Conservation (phyloP, 2,329 filamentous ascomycete genomes). For the Cladosporium sp. region DNA sequence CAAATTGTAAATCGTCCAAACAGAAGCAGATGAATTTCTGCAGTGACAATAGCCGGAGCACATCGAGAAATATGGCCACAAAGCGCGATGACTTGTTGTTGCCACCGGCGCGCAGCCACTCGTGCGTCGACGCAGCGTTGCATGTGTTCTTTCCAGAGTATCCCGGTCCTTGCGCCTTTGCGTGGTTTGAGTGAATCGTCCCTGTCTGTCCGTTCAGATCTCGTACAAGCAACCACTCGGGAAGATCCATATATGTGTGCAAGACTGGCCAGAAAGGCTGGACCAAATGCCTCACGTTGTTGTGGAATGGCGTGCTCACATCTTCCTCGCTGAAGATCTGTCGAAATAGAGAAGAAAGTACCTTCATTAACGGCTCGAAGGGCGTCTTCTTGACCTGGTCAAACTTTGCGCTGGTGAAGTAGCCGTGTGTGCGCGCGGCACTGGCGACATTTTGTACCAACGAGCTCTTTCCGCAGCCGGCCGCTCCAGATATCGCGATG, state of each 20-base stretch:
- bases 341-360: constrained; percentile 62
- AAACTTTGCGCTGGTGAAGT: constrained; percentile 61
- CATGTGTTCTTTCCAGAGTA: constrained; percentile 28
- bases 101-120: constrained; percentile 49
- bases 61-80: constrained; percentile 85
- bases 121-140: constrained; percentile 39
- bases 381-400: constrained; percentile 60
- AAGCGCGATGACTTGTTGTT: constrained; percentile 64
- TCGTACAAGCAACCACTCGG: constrained; percentile 62
- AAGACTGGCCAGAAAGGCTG: constrained; percentile 60
- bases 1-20: constrained; percentile 86
- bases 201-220: constrained; percentile 15
- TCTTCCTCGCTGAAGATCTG: constrained; percentile 67
- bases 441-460: constrained; percentile 60
- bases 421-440: constrained; percentile 58
- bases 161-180: neutral
- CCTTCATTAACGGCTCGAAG: constrained; percentile 61
- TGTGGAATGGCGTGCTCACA: constrained; percentile 61
- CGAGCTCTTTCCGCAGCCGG: constrained; percentile 62
- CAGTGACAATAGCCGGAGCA: constrained; percentile 75
- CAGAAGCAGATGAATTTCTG: constrained; percentile 88
- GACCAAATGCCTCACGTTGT: constrained; percentile 56
- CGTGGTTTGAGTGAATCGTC: neutral
- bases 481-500: constrained; percentile 57
- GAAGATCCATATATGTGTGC: constrained; percentile 59